Evolutionary conservation across 2,329 filamentous ascomycete genomes (phyloP).

Genomic region (Ophiocordyceps camponoti-rufipedis): DNA sequence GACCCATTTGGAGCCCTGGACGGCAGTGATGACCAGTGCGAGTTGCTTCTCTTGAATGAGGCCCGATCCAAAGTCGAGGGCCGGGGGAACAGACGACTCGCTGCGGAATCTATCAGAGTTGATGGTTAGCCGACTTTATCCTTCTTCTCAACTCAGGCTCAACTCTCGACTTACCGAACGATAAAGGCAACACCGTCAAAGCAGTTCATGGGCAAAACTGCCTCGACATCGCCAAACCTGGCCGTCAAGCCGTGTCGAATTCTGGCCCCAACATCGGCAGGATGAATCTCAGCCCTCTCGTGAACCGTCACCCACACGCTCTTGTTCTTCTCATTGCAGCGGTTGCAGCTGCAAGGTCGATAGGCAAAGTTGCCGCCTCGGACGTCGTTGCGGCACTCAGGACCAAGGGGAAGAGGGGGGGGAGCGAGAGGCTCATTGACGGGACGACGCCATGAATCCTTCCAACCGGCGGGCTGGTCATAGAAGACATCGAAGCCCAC

Average conservation of each 20-base stretch:
- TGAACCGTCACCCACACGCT: conserved; percentile 11
- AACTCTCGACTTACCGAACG: conserved; percentile 9
- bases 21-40: conserved; percentile 9
- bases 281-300: conserved; percentile 1
- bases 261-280: conserved; percentile 9
- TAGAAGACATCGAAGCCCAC: no score
- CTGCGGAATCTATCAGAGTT: conserved; percentile 7
- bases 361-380: conserved; percentile 7
- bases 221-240: conserved; percentile 14
- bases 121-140: not conserved
- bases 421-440: not conserved
- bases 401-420: no score
- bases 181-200: conserved; percentile 7
- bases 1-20: conserved; percentile 15
- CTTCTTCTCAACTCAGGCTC: not conserved
- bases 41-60: conserved; percentile 10
- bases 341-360: conserved; percentile 10
- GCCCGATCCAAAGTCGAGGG: conserved; percentile 8
- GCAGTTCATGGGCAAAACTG: conserved; percentile 5
- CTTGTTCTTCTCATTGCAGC: conserved; percentile 12
- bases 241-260: conserved; percentile 11
- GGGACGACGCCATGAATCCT: not conserved
- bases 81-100: conserved; percentile 9
- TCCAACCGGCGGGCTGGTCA: not conserved
- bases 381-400: conserved; percentile 8